Percentiles rank a stretch among this genome's conserved stretches.
Conservation (phyloP, 2,329 filamentous ascomycete species). For the Aspergillus ochraceus region DNA sequence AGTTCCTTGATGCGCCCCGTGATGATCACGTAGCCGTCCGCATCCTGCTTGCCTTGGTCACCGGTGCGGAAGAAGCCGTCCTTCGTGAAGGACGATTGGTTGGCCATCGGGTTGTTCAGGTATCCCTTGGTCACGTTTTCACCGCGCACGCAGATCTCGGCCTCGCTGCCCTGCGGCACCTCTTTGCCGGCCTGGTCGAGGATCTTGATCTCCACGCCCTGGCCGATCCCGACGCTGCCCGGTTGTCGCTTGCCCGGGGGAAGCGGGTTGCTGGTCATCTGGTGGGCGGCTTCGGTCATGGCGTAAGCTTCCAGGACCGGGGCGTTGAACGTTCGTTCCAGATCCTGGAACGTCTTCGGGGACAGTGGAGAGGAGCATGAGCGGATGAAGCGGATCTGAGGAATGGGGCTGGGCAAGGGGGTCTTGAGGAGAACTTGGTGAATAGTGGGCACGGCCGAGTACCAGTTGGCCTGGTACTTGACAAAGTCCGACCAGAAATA, state of each 20-base stretch:
- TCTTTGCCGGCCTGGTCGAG: conserved; percentile 69
- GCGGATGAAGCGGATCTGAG: conserved; percentile 79
- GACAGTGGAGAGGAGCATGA: conserved; percentile 83
- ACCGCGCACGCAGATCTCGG: conserved; percentile 79
- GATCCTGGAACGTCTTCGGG: conserved; percentile 75
- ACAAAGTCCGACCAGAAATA: conserved; percentile 82
- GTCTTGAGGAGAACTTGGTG: conserved; percentile 83
- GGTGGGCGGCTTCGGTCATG: conserved; percentile 79
- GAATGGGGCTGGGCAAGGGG: conserved; percentile 65
- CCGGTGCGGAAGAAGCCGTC: conserved; percentile 85
- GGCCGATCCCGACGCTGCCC: conserved; percentile 77
- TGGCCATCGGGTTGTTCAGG: conserved; percentile 77
- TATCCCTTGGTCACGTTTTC: conserved; percentile 84
- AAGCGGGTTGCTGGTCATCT: conserved; percentile 59
- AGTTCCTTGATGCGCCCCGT: conserved; percentile 92
- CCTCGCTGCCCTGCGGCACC: conserved; percentile 68
- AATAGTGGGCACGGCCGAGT: conserved; percentile 89
- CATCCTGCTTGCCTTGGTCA: conserved; percentile 78
- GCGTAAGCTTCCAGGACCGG: conserved; percentile 88
- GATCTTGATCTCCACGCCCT: conserved; percentile 80
- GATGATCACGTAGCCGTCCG: conserved; percentile 79
- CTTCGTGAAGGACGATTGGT: conserved; percentile 69
- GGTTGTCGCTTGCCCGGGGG: conserved; percentile 73
- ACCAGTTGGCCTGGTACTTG: conserved; percentile 79
- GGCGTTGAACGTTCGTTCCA: conserved; percentile 73